phyloP scores from a whole-genome alignment of 805 yeast genomes.

The Kluyveromyces lactis region DNA sequence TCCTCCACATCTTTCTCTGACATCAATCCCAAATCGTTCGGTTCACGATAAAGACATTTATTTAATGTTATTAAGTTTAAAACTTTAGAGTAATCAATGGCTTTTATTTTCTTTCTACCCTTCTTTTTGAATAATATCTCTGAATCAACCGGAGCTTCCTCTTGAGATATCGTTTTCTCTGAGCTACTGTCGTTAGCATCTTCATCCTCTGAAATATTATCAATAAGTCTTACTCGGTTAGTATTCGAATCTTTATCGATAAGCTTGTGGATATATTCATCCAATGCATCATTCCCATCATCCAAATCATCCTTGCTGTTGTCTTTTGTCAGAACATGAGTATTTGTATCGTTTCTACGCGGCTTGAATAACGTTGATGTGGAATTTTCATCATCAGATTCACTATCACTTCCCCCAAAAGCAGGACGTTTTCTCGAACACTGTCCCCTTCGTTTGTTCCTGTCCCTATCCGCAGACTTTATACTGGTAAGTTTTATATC shows the following conservation, averaged over 20 bases:
- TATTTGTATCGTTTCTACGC: no score
- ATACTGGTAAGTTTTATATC: background rate
- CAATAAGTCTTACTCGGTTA: background rate
- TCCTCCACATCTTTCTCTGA: constrained; percentile 48
- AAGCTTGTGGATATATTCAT: constrained; percentile 34
- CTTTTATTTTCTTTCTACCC: background rate
- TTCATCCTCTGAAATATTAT: background rate
- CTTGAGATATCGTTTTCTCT: background rate
- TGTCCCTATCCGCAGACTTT: constrained; percentile 10
- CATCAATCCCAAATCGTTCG: constrained; percentile 41
- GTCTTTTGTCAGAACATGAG: background rate
- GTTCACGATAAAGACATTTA: constrained; percentile 56
- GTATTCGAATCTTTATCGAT: background rate
- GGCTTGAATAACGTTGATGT: constrained; percentile 15
- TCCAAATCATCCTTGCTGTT: background rate
- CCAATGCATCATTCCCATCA: constrained; percentile 37
- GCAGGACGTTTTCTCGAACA: constrained; percentile 8
- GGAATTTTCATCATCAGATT: constrained; percentile 13
- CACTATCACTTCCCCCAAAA: constrained; percentile 28
- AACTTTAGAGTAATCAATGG: constrained; percentile 12
- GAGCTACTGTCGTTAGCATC: background rate
- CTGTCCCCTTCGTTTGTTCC: constrained; percentile 9
- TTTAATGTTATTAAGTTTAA: constrained; percentile 44
- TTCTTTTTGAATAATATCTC: background rate
- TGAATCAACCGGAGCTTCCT: background rate